Base-by-base conservation (phyloP, 2,329 filamentous ascomycete species). In the Aureobasidium lini region DNA sequence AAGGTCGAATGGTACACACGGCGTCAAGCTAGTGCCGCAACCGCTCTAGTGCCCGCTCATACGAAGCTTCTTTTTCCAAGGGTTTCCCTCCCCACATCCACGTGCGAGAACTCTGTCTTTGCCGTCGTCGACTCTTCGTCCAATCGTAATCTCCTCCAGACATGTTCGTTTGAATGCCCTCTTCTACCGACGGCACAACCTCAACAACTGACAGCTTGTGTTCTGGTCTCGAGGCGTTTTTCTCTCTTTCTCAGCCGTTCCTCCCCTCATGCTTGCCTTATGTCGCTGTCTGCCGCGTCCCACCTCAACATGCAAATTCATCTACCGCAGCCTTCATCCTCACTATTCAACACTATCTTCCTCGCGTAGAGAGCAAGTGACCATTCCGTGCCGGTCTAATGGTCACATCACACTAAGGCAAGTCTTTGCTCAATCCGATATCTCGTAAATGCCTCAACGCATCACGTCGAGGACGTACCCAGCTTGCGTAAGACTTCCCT, bases 391-490 rank as follows among this genome's bases (percentile, higher is more conserved):
- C 64, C 67, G 74, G 28, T 76, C 75, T 46, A 77, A 75, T 64
- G 76, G 75, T 59, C 66, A 65, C 47, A 71, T 78, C 44, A 71
- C 62, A 40, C 61, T 79, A 47, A 73, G 76, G 76, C 77, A 68
- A 31, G 62, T 52, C 13, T 39, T 15, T 18, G 7, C 36, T 47
- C 13, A 46, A 64, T 69, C 66, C 23, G 8, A 18, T 7, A 47
- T n/a, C 13, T 15, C 28, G 34, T 18, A 36, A 42, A 58, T 15
- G 13, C 46, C 39, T 58, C 39, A 40, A 31, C 34, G 42, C 40
- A 32, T 46, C 13, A 18, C 23, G 50, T n/a, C 29, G 29, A 34
- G 39, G 52, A 32, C 28, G 15, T 34, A 23, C 31, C 32, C 48
- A 15, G 29, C 47, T 49, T 53, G 15, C 39, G n/a, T 57, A 57